phyloP scores from a whole-genome alignment of 2,329 filamentous ascomycete species.

The Exophiala alcalophila region DNA sequence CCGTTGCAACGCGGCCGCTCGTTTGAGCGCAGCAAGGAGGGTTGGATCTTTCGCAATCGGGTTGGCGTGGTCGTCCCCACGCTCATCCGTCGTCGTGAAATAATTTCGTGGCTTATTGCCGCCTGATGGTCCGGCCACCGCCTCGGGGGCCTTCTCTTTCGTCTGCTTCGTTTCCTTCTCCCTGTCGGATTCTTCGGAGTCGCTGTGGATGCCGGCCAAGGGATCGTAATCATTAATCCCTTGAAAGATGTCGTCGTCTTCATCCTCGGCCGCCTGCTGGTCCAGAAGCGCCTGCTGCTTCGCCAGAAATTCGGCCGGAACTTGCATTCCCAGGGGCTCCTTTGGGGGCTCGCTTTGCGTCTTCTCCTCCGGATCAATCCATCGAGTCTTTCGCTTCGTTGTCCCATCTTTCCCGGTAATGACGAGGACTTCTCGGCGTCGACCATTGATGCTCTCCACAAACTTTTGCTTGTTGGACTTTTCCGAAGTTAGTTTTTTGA shows the following conservation, averaged over 20 bases:
- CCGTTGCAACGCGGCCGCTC: conserved; percentile 64
- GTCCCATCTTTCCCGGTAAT: conserved; percentile 59
- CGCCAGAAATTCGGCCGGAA: conserved; percentile 44
- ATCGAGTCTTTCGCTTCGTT: conserved; percentile 60
- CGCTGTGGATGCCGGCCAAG: conserved; percentile 52
- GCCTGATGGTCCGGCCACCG: conserved; percentile 8
- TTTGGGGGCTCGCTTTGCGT: conserved; percentile 40
- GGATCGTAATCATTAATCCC: conserved; percentile 61
- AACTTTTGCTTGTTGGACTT: conserved; percentile 46
- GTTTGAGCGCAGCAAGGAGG: conserved; percentile 79
- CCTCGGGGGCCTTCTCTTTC: conserved; percentile 15
- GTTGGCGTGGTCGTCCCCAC: conserved; percentile 39
- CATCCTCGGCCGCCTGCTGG: conserved; percentile 42
- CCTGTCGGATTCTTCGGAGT: conserved; percentile 43
- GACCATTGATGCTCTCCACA: conserved; percentile 49
- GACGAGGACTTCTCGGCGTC: conserved; percentile 57
- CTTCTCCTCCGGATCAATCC: conserved; percentile 40
- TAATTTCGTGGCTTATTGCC: conserved; percentile 46
- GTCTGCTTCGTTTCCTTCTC: conserved; percentile 25
- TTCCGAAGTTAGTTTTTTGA: conserved; percentile 51
- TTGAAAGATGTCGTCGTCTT: conserved; percentile 62
- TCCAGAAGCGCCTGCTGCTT: conserved; percentile 34
- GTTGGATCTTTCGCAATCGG: conserved; percentile 59
- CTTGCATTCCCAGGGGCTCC: conserved; percentile 51
- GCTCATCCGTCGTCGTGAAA: conserved; percentile 48